A percentile compares a stretch with the other conserved stretches of the same genome.
Evolutionary conservation across 208 protist species (phyloP).

Genomic region (Blechomonas ayalai): DNA sequence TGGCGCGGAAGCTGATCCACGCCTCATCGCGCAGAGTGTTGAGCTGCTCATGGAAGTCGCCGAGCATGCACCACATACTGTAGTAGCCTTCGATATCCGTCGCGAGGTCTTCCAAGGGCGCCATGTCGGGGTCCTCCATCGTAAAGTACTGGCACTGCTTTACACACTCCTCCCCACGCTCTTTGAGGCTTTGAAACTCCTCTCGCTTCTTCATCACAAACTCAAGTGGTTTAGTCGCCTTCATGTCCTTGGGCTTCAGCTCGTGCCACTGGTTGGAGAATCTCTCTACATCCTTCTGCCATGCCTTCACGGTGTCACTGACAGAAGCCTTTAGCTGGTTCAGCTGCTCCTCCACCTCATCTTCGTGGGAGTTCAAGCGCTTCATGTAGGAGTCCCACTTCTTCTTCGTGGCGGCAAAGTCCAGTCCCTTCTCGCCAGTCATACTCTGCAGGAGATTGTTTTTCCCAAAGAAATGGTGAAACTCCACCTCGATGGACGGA

Average conservation of each 20-base stretch:
- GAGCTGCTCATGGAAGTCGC: slow-evolving; percentile 82
- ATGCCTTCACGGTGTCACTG: slow-evolving; percentile 58
- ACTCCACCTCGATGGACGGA: slow-evolving; percentile 74
- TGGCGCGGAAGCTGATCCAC: slow-evolving; percentile 93
- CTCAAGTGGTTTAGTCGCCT: slow-evolving; percentile 54
- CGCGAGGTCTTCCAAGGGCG: slow-evolving; percentile 65
- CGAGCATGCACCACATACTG: slow-evolving; percentile 84
- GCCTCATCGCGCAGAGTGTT: slow-evolving; percentile 65
- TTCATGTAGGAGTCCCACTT: slow-evolving; percentile 77
- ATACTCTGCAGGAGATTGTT: slow-evolving; percentile 89
- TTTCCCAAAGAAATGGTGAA: slow-evolving; percentile 91
- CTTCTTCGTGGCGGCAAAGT: slow-evolving; percentile 65
- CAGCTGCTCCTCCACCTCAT: slow-evolving; percentile 89
- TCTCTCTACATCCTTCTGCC: slow-evolving; percentile 79
- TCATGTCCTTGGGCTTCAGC: slow-evolving; percentile 90
- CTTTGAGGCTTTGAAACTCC: slow-evolving; percentile 73
- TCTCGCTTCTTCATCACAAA: slow-evolving; percentile 76
- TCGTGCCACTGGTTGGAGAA: slow-evolving; percentile 92
- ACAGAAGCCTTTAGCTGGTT: slow-evolving; percentile 59
- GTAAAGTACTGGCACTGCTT: slow-evolving; percentile 92
- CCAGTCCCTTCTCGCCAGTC: slow-evolving; percentile 57
- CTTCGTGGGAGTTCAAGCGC: slow-evolving; percentile 89
- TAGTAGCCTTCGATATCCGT: slow-evolving; percentile 81
- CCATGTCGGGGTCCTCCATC: slow-evolving; percentile 79
- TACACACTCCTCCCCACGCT: slow-evolving; percentile 55